Percentiles rank a stretch among this genome's conserved stretches.
Evolutionary conservation across 805 yeast genomes (phyloP).

Genomic region (Lachancea thermotolerans): DNA sequence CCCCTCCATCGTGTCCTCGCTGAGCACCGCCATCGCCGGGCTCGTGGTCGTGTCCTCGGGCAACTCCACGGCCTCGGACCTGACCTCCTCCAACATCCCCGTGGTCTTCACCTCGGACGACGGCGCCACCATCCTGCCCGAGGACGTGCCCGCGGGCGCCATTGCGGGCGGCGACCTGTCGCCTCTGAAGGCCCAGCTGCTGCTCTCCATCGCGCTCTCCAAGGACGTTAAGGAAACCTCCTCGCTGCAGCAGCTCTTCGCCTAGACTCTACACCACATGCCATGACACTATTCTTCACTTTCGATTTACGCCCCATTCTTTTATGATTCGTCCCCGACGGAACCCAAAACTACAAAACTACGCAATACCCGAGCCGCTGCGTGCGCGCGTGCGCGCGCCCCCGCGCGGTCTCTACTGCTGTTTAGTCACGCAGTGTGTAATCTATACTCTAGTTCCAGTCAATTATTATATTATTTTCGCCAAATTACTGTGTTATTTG

Average conservation of each 20-base stretch:
- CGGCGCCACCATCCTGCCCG: constrained; percentile 13
- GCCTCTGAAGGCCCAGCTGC: constrained; percentile 29
- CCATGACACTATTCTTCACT: no score
- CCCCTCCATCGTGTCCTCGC: constrained; percentile 10
- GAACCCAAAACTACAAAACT: no score
- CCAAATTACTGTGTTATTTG: no score
- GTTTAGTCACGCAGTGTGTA: no score
- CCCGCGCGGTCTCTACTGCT: no score
- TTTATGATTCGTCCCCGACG: no score
- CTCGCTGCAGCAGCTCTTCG: constrained; percentile 8
- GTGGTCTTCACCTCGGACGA: constrained; percentile 26
- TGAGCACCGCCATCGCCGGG: constrained; percentile 19
- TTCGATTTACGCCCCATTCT: no score
- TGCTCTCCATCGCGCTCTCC: constrained; percentile 24
- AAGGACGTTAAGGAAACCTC: constrained; percentile 17
- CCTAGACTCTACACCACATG: background rate
- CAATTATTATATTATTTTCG: no score
- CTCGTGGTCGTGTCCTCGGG: constrained; percentile 22
- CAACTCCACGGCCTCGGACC: constrained; percentile 16
- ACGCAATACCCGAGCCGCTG: no score
- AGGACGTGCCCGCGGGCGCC: constrained; percentile 19
- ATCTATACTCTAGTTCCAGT: no score
- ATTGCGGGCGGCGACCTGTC: constrained; percentile 28
- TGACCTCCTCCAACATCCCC: constrained; percentile 14
- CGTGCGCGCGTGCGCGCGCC: no score